These are phyloP conservation scores for Picea glauca DNA, from an alignment of 75 land plant species.

Conservation along the genomic window DNA sequence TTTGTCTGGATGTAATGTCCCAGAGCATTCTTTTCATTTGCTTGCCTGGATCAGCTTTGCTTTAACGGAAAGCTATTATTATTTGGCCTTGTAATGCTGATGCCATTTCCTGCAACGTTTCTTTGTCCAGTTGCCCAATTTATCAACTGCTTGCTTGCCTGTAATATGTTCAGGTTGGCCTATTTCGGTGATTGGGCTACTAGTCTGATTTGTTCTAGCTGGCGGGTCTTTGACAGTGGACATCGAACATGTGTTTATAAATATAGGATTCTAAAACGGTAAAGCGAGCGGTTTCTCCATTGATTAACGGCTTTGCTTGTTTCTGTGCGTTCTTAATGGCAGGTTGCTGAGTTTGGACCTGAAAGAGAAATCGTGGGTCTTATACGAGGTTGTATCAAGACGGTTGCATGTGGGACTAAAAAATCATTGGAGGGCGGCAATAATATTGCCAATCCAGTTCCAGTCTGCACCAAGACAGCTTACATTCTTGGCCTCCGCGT, in stretches of 20 bases:
- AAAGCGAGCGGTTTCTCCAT: not conserved
- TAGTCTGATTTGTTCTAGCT: not conserved
- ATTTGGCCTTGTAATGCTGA: not conserved
- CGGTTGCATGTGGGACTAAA: constrained; percentile 66
- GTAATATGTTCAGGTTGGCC: not conserved
- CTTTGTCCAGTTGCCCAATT: not conserved
- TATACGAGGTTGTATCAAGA: constrained; percentile 63
- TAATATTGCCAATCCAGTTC: constrained; percentile 9
- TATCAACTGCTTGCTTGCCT: not conserved
- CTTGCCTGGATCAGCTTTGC: not conserved
- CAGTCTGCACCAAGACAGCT: constrained; percentile 51
- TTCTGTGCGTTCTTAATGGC: constrained; percentile 17
- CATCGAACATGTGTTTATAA: not conserved
- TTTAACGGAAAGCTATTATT: not conserved
- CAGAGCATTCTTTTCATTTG: too few relatives aligned
- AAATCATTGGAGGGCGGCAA: constrained; percentile 13
- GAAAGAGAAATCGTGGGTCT: constrained; percentile 72
- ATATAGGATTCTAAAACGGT: not conserved
- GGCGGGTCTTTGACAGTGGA: not conserved
- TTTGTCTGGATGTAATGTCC: too few relatives aligned
- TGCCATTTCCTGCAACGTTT: not conserved
- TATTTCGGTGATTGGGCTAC: not conserved
- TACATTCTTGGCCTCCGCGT: constrained; percentile 82
- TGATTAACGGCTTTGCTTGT: not conserved
- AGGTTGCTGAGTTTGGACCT: constrained; percentile 49